Evolutionary conservation across 1,139 yeast genomes (phyloP), one percentile per base, ranked within the genome.

Genomic region (Hemisphaericaspora subhashii): DNA sequence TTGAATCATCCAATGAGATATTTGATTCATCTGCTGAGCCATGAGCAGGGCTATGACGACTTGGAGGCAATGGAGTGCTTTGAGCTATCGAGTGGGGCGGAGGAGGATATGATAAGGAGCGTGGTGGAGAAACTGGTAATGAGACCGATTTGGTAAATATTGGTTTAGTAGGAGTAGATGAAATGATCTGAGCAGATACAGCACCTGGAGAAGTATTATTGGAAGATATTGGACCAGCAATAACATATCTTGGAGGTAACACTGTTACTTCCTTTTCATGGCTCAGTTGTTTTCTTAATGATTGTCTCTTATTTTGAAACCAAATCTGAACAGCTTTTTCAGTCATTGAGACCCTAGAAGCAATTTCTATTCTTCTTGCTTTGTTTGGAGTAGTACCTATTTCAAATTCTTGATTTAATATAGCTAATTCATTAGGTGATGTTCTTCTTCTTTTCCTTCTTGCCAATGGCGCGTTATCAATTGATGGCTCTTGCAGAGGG

Each of bases 281-380:
- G 39, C 54, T 58, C 42, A 58, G 55, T 47, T 66, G 76, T 52
- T 79, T 82, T 49, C 94, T 79, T 48, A 82, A 64, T 31, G 89
- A 77, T 66, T 92, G 98, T 62, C 98, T 81, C 60, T 82, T 86
- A 64, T 92, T 92, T 64, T 92, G 98, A 64, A 92, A 92, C 98
- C 98, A 92, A 48, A 92, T 88, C 65, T 92, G 98, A 22, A 92
- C 95, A 1, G 97, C 95, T 60, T 89, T 89, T 60, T 89, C 97
- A n/a, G 92, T 79, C 98, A 90, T 92, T 47, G 81, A 80, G 31
- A 92, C 95, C 47, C 73, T 78, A 25, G 67, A 62, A 12, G 97
- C 95, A 50, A 92, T 86, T 47, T 80, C 83, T 34, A 79, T 72
- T 51, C 98, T 78, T 54, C 85, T 74, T 36, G 74, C 65, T 59